Conservation (phyloP, 257 asterid species). For the Solanum etuberosum region DNA sequence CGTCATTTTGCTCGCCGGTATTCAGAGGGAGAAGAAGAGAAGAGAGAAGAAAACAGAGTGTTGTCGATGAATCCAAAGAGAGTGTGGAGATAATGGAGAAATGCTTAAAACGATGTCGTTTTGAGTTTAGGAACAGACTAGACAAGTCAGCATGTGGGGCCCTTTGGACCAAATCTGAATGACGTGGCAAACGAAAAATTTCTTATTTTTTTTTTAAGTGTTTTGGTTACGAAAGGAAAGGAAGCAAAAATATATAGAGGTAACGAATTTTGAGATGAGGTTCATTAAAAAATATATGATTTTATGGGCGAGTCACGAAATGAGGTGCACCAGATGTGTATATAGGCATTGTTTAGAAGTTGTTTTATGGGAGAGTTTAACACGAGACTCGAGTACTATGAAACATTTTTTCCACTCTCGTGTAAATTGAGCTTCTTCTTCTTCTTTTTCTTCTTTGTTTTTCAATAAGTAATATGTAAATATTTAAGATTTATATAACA, state of each 20-base stretch:
- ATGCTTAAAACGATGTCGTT: slow-evolving; percentile 26
- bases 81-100: not conserved
- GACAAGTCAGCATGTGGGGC: slow-evolving; percentile 15
- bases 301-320: too few species aligned
- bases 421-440: too few species aligned
- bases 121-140: not conserved
- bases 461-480: not conserved
- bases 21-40: slow-evolving; percentile 5
- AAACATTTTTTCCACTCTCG: too few species aligned
- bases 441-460: too few species aligned
- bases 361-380: too few species aligned
- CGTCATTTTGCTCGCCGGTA: slow-evolving; percentile 35
- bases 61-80: slow-evolving; percentile 52
- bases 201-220: not conserved
- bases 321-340: too few species aligned
- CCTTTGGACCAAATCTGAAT: not conserved
- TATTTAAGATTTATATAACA: not conserved
- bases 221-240: too few species aligned
- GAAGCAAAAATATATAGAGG: too few species aligned
- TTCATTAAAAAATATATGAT: too few species aligned
- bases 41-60: slow-evolving; percentile 2
- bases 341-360: too few species aligned
- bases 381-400: too few species aligned
- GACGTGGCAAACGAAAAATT: not conserved
- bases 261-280: too few species aligned